Base-by-base conservation (phyloP, 345 rosid species). In the Corchorus capsularis region DNA sequence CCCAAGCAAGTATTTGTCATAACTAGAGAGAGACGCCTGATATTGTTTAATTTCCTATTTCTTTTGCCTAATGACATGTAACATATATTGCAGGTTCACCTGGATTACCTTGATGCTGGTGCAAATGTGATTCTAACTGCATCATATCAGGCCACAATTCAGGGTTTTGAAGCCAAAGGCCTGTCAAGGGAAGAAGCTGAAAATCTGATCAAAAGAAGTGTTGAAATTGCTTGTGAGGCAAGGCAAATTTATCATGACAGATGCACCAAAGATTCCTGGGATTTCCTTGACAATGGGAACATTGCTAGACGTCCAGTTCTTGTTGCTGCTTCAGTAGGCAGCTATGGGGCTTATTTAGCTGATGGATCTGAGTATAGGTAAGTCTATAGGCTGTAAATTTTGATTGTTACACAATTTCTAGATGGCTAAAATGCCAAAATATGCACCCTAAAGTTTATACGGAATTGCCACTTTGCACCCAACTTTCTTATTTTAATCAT, bases 111-210 rank as follows among this genome's bases (percentile, higher is more conserved):
- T 37, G 91, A 91, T 37, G 91, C 94, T 32, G 98, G 98, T 16
- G 97, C 96, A 69, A 90, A 91, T 79, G 84, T 92, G 45, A 91
- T 94, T 79, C 1, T 85, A 49, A 90, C 94, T 20, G 94, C 96
- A 47, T 94, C 98, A 19, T 94, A 94, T 77, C 98, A 94, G 97
- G 97, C 97, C 45, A 94, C 98, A 4, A 86, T 94, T 78, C 97
- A 91, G 78, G 98, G 97, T 4, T 94, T 94, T 69, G 92, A 87
- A 83, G 90, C 93, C 22, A 93, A 93, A 80, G 97, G 97, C 17
- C 69, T 85, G 4, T 84, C 94, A 0, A 84, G 32, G 47, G 89
- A 80, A 82, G 97, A 91, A 77, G 93, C 94, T 8, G 97, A 94
- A 79, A 20, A 35, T 34, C 77, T 93, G 68, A 85, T 94, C 6